These are phyloP conservation scores for Vitis hybrid DNA, from an alignment of 177 flowering plant genomes.

Conservation along the genomic window DNA sequence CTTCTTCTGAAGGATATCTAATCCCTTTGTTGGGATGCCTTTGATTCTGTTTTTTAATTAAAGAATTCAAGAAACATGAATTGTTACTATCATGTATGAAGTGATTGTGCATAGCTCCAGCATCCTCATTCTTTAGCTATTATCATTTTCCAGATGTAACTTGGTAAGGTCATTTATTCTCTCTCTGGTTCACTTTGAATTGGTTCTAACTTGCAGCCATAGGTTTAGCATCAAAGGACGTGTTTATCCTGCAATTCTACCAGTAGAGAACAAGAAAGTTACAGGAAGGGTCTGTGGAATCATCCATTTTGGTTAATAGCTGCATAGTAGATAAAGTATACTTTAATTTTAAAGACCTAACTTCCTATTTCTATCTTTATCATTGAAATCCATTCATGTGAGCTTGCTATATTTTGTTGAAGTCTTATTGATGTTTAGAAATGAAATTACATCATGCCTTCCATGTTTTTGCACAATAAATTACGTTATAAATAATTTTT, in stretches of 20 bases:
- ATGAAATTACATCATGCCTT: too few relatives aligned
- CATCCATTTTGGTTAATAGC: conserved; percentile 3
- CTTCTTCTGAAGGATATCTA: too few relatives aligned
- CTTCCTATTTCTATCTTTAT: not conserved
- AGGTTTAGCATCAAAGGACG: conserved; percentile 88
- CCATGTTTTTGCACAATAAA: too few relatives aligned
- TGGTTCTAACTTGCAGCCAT: conserved; percentile 48
- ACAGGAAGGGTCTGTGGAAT: conserved; percentile 61
- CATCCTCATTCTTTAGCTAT: not conserved
- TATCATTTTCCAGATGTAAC: not conserved
- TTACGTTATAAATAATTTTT: too few relatives aligned
- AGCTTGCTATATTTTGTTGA: not conserved
- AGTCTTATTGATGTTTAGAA: too few relatives aligned
- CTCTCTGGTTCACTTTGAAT: not conserved
- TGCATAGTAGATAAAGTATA: not conserved
- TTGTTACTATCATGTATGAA: not conserved
- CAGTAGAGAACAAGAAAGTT: conserved; percentile 56
- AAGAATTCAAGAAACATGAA: too few relatives aligned
- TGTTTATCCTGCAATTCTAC: conserved; percentile 93
- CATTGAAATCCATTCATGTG: not conserved
- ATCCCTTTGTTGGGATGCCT: too few relatives aligned
- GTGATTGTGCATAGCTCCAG: not conserved
- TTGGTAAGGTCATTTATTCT: not conserved
- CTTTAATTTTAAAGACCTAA: not conserved
- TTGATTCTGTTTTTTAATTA: too few relatives aligned